Evolutionary conservation across 441 rosid genomes (phyloP).

Genomic region (Adansonia rubrostipa): DNA sequence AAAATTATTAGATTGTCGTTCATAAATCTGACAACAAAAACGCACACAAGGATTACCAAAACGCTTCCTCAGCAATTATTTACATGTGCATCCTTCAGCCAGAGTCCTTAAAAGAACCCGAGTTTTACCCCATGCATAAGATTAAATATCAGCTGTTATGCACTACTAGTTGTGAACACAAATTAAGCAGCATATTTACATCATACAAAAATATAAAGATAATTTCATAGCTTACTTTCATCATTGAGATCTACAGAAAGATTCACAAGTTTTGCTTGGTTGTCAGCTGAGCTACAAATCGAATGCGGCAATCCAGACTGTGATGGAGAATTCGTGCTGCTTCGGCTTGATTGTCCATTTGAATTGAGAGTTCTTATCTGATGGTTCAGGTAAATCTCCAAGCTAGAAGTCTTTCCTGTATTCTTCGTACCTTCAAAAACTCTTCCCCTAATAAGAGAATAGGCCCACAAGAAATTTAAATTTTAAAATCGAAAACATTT

Average conservation of each 20-base stretch:
- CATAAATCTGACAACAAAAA: not conserved
- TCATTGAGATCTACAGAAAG: conserved; percentile 70
- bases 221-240: conserved; percentile 45
- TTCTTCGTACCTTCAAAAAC: conserved; percentile 58
- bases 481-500: not conserved
- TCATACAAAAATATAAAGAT: conserved; percentile 18
- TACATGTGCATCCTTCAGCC: not conserved
- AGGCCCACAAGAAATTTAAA: not conserved
- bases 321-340: conserved; percentile 45
- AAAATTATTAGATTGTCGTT: not conserved
- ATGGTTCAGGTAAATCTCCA: conserved; percentile 63
- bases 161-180: not conserved
- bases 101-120: not conserved
- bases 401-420: conserved; percentile 49
- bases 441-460: conserved; percentile 51
- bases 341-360: conserved; percentile 55
- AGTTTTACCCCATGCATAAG: not conserved
- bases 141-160: not conserved
- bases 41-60: not conserved
- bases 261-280: conserved; percentile 45
- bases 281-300: conserved; percentile 45
- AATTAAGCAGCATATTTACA: not conserved
- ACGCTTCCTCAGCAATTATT: not conserved
- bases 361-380: conserved; percentile 46
- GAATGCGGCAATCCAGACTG: conserved; percentile 45